Conservation (phyloP, 2,329 filamentous ascomycete genomes). For the Thielaviopsis musarum region DNA sequence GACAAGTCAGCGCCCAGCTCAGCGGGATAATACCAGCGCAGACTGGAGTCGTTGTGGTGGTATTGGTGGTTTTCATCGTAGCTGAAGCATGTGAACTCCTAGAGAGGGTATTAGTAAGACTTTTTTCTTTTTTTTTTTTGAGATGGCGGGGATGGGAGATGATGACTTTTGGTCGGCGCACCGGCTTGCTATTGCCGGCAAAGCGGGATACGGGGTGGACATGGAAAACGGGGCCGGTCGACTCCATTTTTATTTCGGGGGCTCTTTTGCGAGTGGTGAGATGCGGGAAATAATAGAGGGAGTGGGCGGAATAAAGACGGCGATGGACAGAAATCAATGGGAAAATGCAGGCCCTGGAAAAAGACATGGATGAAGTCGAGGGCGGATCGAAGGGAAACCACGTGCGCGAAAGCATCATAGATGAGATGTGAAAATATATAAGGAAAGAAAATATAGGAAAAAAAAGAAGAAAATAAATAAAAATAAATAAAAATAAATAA, state of each 20-base stretch:
- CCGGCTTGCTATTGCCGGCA: constrained; percentile 46
- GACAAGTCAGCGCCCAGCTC: constrained; percentile 56
- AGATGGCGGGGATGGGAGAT: background rate
- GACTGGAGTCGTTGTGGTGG: constrained; percentile 56
- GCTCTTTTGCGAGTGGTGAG: background rate
- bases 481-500: too few species aligned
- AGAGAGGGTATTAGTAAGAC: background rate
- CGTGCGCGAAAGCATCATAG: too few species aligned
- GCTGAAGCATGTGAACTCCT: constrained; percentile 89
- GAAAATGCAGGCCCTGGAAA: background rate
- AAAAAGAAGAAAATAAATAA: too few species aligned
- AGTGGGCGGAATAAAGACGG: background rate
- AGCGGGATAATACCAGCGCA: constrained; percentile 80
- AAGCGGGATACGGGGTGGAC: constrained; percentile 58
- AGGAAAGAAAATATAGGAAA: too few species aligned
- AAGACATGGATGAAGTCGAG: too few species aligned
- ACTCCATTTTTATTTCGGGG: background rate
- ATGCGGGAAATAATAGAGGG: background rate
- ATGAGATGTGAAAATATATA: background rate
- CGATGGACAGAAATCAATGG: background rate
- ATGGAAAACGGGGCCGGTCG: constrained; percentile 27
- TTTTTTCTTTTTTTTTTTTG: too few species aligned
- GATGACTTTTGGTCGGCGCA: constrained; percentile 56
- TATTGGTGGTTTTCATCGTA: constrained; percentile 74
- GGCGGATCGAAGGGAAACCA: too few species aligned